These are phyloP conservation scores for Bruguiera gymnorhiza DNA, from an alignment of 345 rosid species.

Conservation along the genomic window DNA sequence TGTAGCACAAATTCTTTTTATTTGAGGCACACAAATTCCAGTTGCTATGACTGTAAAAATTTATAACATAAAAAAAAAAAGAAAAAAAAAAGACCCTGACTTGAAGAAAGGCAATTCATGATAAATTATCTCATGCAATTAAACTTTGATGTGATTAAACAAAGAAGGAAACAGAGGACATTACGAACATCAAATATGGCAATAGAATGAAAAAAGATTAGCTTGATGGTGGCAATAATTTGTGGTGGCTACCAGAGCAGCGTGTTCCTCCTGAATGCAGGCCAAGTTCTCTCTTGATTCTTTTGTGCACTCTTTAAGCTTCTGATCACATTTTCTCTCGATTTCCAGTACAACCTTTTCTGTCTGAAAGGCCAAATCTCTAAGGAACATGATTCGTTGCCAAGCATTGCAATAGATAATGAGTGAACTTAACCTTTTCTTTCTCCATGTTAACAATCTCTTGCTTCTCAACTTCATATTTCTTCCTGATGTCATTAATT, in stretches of 20 bases:
- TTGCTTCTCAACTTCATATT: conserved; percentile 76
- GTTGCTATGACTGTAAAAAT: too few species aligned
- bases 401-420: conserved; percentile 10
- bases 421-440: conserved; percentile 52
- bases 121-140: not conserved
- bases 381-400: conserved; percentile 24
- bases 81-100: too few species aligned
- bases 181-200: not conserved
- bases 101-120: not conserved
- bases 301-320: conserved; percentile 51
- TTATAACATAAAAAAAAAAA: too few species aligned
- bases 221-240: conserved; percentile 23
- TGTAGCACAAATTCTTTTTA: too few species aligned
- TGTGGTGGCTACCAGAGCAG: conserved; percentile 49
- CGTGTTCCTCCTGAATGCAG: conserved; percentile 56
- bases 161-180: not conserved
- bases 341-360: conserved; percentile 47
- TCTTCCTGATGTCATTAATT: conserved; percentile 77
- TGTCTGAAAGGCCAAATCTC: conserved; percentile 41
- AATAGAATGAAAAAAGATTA: conserved; percentile 10
- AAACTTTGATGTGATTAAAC: not conserved
- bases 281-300: conserved; percentile 52
- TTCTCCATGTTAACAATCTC: conserved; percentile 54
- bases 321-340: conserved; percentile 50
- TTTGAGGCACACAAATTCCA: too few species aligned